phyloP scores from a whole-genome alignment of 2,329 filamentous ascomycete species.

The Diaporthe sp. region DNA sequence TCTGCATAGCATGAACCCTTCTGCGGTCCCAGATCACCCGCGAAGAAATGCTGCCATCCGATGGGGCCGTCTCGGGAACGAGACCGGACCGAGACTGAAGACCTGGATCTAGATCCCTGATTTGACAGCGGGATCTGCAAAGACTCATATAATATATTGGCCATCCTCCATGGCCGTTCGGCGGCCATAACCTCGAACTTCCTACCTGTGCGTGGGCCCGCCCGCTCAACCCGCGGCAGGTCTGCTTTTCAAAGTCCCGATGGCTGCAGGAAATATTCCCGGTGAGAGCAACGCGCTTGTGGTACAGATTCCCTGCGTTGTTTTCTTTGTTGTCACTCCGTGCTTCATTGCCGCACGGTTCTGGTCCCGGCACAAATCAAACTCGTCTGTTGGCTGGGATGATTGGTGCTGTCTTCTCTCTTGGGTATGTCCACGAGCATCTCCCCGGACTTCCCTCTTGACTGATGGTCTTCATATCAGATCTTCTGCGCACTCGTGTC shows the following conservation, averaged over 20 bases:
- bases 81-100: neutral
- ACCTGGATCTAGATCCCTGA: neutral
- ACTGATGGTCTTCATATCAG: neutral
- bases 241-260: neutral
- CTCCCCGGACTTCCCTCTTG: neutral
- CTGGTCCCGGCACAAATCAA: slow-evolving; percentile 23
- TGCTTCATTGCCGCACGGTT: slow-evolving; percentile 17
- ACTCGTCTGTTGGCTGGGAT: slow-evolving; percentile 18
- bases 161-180: neutral
- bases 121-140: neutral
- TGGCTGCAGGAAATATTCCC: slow-evolving; percentile 13
- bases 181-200: no score
- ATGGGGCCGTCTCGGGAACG: neutral
- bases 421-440: neutral
- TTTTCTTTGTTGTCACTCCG: slow-evolving; percentile 17
- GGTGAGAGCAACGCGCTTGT: slow-evolving; percentile 21
- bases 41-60: slow-evolving; percentile 1
- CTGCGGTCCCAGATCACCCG: neutral
- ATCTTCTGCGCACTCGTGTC: slow-evolving; percentile 16
- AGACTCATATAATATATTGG: neutral
- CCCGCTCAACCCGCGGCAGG: neutral
- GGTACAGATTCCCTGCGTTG: slow-evolving; percentile 26
- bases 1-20: neutral
- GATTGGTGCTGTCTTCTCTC: slow-evolving; percentile 26
- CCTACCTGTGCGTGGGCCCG: neutral